These are phyloP conservation scores for Nitzschia putrida DNA, from an alignment of 108 stramenopile species.

Conservation along the genomic window DNA sequence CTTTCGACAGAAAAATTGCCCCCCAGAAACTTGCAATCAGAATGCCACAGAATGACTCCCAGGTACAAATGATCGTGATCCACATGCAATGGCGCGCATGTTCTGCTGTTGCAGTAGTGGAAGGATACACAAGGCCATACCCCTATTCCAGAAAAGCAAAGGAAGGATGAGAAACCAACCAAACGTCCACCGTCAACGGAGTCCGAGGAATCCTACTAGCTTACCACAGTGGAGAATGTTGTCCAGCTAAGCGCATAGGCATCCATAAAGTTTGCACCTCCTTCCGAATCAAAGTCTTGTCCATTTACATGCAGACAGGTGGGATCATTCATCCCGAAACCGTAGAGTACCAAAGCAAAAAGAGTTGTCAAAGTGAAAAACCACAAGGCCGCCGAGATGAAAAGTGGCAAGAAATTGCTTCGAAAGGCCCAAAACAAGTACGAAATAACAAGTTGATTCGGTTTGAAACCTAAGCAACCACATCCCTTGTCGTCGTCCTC, in stretches of 20 bases:
- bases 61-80: conserved; percentile 49
- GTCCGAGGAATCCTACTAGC: no score
- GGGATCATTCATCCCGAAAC: conserved; percentile 18
- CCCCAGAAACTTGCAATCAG: conserved; percentile 65
- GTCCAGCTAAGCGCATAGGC: conserved; percentile 58
- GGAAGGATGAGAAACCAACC: no score
- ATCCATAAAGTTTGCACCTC: conserved; percentile 37
- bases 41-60: conserved; percentile 72
- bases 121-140: conserved; percentile 47
- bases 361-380: conserved; percentile 30
- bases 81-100: conserved; percentile 43
- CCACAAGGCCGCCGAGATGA: conserved; percentile 25
- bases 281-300: conserved; percentile 21
- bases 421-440: conserved; percentile 53
- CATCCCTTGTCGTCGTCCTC: conserved; percentile 1
- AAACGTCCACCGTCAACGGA: neutral
- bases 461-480: neutral
- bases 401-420: conserved; percentile 27
- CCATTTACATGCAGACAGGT: conserved; percentile 40
- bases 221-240: conserved; percentile 51
- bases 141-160: conserved; percentile 31
- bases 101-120: conserved; percentile 27
- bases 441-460: conserved; percentile 14
- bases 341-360: conserved; percentile 33
- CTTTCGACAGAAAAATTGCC: conserved; percentile 76